Base-by-base conservation (phyloP, 495 filamentous ascomycete genomes). In the Neurospora cerealis region DNA sequence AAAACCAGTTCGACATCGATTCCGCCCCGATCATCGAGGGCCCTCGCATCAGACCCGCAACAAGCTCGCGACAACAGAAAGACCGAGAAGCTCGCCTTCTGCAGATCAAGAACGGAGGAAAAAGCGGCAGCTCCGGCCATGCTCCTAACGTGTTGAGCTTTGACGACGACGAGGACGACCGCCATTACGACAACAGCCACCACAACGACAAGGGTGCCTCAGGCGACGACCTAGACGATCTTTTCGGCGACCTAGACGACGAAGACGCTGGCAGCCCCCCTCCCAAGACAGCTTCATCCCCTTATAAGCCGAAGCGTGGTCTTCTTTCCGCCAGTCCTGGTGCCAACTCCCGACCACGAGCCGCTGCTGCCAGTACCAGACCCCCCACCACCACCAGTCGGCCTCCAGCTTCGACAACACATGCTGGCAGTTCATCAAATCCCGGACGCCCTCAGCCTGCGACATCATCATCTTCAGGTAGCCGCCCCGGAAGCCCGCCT, bases 71-170 rank as follows among this genome's bases (percentile, higher is more conserved):
- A 11, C 71, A 73, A 10, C 74, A 71, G 15, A 54, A 75, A 38
- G 72, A 76, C 28, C 73, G 74, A 15, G 80, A 82, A 69, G 69
- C 71, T 6, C 80, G 80, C 36, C 79, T 81, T 7, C 74, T 77
- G 13, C 48, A 60, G 3, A 80, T 81, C 75, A 81, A 82, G 73
- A 70, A 69, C 19, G 40, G n/a, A 17, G 2, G 54, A 37, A 44
- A 74, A 46, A 19, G 70, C 44, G 66, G 36, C 60, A 34, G 28
- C 69, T 17, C 21, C 69, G 28, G 28, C 28, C 15, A 34, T 17
- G 24, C 32, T 24, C 46, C 73, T 21, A 78, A 73, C 17, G 36
- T 78, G n/a, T 40, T 80, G 40, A 69, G 36, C 37, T 79, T 78
- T 40, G 75, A 73, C 70, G 75, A 78, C 54, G 78, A 79, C 38